A percentile compares a stretch with the other conserved stretches of the same genome.
Evolutionary conservation across 1,284 basidiomycete species (phyloP).

Genomic region (Trichosporon inkin): DNA sequence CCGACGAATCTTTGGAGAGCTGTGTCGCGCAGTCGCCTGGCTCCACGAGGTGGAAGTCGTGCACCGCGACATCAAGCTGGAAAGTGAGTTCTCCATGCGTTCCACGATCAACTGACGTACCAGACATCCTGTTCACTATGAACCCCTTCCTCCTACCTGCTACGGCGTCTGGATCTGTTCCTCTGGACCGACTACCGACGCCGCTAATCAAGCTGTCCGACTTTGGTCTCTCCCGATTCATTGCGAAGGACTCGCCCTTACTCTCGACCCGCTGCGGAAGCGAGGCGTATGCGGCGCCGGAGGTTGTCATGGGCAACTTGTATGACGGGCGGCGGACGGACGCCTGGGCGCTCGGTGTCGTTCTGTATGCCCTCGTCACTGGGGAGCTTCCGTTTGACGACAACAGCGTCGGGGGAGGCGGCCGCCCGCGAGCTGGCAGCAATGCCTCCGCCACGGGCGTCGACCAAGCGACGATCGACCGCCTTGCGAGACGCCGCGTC

Average conservation of each 20-base stretch:
- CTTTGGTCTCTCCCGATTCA: slow-evolving; percentile 83
- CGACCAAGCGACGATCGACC: slow-evolving; percentile 3
- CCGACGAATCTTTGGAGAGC: slow-evolving; percentile 70
- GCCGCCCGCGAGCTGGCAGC: slow-evolving; percentile 22
- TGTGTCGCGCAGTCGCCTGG: slow-evolving; percentile 78
- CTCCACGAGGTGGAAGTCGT: slow-evolving; percentile 83
- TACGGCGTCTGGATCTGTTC: slow-evolving; percentile 44
- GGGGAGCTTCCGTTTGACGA: slow-evolving; percentile 55
- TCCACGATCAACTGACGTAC: background rate
- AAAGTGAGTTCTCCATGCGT: slow-evolving; percentile 61
- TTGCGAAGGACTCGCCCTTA: slow-evolving; percentile 64
- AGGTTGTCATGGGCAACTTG: slow-evolving; percentile 69
- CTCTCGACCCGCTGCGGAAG: slow-evolving; percentile 84
- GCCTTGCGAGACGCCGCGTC: slow-evolving; percentile 14
- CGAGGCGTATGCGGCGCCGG: slow-evolving; percentile 87
- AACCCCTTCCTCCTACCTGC: slow-evolving; percentile 50
- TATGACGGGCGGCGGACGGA: slow-evolving; percentile 87
- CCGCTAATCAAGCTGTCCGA: slow-evolving; percentile 83
- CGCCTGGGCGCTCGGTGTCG: slow-evolving; percentile 82
- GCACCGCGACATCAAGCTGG: slow-evolving; percentile 89
- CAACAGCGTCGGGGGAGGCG: slow-evolving; percentile 9
- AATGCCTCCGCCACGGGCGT: slow-evolving; percentile 13
- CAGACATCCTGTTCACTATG: slow-evolving; percentile 60
- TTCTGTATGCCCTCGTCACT: slow-evolving; percentile 69
- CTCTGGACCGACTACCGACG: slow-evolving; percentile 50